Percentiles rank a stretch among this genome's conserved stretches.
Evolutionary conservation across 2,329 filamentous ascomycete species (phyloP).

Genomic region (Colletotrichum nymphaeae): DNA sequence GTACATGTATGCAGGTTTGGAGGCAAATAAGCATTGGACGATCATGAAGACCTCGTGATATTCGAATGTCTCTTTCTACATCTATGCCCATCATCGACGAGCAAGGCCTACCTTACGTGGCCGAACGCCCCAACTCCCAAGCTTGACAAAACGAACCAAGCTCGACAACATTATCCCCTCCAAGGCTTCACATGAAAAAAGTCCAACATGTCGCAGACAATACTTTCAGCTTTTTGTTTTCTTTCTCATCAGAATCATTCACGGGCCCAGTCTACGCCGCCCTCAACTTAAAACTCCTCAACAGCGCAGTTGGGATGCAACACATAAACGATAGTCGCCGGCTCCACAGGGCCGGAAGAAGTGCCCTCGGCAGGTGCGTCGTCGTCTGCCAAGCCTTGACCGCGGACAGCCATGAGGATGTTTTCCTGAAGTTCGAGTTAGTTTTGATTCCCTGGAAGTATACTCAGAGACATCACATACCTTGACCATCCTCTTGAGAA

Average conservation of each 20-base stretch:
- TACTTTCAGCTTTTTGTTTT: conserved; percentile 12
- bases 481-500: conserved; percentile 96
- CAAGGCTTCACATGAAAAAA: neutral
- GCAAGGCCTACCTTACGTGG: neutral
- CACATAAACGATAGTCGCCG: conserved; percentile 75
- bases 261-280: neutral
- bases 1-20: too few relatives aligned
- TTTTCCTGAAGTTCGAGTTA: conserved; percentile 72
- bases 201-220: conserved; percentile 25
- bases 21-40: too few relatives aligned
- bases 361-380: conserved; percentile 55
- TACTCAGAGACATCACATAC: conserved; percentile 52
- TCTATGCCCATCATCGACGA: neutral
- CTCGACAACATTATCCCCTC: conserved; percentile 7
- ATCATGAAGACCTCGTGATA: neutral
- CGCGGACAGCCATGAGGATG: conserved; percentile 84
- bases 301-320: conserved; percentile 94
- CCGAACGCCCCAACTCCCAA: conserved; percentile 29
- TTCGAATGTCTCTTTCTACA: neutral
- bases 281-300: conserved; percentile 65
- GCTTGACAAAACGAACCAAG: neutral
- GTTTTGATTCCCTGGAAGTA: conserved; percentile 56
- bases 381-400: conserved; percentile 64
- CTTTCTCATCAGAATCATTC: conserved; percentile 8
- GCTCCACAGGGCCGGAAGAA: conserved; percentile 55